Percentiles rank a stretch among this genome's conserved stretches.
These are phyloP conservation scores for Aureobasidium leucospermi DNA, from an alignment of 2,329 filamentous ascomycete species.

Conservation along the genomic window DNA sequence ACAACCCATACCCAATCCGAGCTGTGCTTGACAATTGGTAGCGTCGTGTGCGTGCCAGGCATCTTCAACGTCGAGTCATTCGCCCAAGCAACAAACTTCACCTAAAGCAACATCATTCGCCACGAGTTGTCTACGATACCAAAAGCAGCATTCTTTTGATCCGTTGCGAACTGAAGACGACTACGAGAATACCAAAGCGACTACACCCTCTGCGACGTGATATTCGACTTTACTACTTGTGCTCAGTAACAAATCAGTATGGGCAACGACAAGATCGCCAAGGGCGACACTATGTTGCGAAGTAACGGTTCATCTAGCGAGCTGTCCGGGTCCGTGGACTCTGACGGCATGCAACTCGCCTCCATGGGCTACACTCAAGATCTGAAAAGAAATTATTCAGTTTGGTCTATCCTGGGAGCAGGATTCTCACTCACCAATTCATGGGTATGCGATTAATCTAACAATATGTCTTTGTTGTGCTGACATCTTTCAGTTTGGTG, in stretches of 20 bases:
- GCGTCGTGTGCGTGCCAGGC: background rate
- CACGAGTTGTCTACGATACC: background rate
- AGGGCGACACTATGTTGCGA: background rate
- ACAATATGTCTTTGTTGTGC: background rate
- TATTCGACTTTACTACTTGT: background rate
- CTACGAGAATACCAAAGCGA: background rate
- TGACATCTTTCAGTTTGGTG: constrained; percentile 30
- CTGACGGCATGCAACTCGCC: constrained; percentile 38
- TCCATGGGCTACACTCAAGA: constrained; percentile 45
- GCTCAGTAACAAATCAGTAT: background rate
- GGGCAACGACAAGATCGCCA: background rate
- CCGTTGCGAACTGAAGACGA: background rate
- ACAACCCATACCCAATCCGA: background rate
- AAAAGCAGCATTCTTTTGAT: background rate
- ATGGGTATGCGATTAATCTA: constrained; percentile 34
- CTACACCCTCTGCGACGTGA: background rate
- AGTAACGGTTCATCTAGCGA: constrained; percentile 1
- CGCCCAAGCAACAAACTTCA: background rate
- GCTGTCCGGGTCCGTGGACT: constrained; percentile 18
- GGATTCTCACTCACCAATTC: constrained; percentile 46
- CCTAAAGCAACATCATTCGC: background rate
- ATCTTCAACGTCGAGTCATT: background rate
- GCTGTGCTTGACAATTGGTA: background rate
- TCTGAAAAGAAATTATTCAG: constrained; percentile 41
- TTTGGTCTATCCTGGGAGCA: constrained; percentile 44